These are phyloP conservation scores for Plasmopara viticola DNA, from an alignment of 352 stramenopile species.

Conservation along the genomic window DNA sequence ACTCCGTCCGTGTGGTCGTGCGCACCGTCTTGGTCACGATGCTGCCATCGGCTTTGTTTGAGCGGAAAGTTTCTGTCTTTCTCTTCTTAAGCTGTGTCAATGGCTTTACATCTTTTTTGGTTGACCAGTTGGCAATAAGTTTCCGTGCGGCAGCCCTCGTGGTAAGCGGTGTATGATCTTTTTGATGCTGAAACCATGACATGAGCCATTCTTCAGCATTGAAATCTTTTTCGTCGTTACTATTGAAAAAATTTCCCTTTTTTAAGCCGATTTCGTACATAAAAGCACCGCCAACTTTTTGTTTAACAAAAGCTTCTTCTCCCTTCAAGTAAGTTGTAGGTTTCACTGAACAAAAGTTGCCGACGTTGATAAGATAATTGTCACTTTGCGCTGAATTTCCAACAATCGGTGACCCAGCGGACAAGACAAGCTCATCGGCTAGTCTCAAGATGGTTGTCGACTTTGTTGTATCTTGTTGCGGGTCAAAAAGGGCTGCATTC, in stretches of 20 bases:
- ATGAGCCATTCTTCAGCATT: conserved; percentile 26
- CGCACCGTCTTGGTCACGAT: conserved; percentile 8
- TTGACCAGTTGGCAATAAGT: conserved; percentile 15
- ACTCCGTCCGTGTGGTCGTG: conserved; percentile 4
- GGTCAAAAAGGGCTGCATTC: conserved; percentile 16
- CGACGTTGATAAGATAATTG: conserved; percentile 19
- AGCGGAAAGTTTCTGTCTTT: conserved; percentile 8
- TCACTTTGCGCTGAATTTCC: conserved; percentile 8
- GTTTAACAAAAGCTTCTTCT: conserved; percentile 11
- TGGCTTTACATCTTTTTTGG: neutral
- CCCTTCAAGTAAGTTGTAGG: conserved; percentile 1
- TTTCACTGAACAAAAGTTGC: conserved; percentile 15
- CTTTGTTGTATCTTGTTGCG: conserved; percentile 8
- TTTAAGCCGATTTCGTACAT: conserved; percentile 16
- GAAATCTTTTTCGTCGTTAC: conserved; percentile 10
- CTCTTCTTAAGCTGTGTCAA: neutral
- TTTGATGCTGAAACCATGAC: conserved; percentile 20
- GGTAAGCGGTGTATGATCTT: conserved; percentile 14
- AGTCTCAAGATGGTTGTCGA: conserved; percentile 24
- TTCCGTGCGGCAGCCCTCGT: conserved; percentile 24
- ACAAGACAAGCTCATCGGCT: conserved; percentile 31
- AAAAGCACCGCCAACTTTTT: conserved; percentile 10
- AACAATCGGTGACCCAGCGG: conserved; percentile 24
- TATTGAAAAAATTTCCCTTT: conserved; percentile 5
- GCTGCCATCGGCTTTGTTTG: neutral